Percentiles rank a stretch among this genome's conserved stretches.
Conservation (phyloP, 2,329 filamentous ascomycete genomes). For the Aspergillus fumigatus region DNA sequence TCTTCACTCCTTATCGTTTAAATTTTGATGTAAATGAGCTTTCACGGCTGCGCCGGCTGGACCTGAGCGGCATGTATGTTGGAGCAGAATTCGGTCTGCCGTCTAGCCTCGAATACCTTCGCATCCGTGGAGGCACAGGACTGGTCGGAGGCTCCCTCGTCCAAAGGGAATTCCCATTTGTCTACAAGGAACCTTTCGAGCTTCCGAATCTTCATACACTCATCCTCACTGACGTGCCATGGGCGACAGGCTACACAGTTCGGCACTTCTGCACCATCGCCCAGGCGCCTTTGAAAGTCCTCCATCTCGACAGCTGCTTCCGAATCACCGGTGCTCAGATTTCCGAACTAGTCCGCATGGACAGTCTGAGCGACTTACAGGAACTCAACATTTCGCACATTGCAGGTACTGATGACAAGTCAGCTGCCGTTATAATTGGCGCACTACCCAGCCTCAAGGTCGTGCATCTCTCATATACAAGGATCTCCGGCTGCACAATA, state of each 20-base stretch:
- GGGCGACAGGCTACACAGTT: constrained; percentile 15
- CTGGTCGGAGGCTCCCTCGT: not conserved
- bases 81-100: constrained; percentile 21
- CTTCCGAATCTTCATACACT: constrained; percentile 26
- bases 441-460: constrained; percentile 26
- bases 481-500: constrained; percentile 31
- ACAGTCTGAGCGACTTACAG: constrained; percentile 18
- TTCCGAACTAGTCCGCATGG: constrained; percentile 10
- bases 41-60: constrained; percentile 22
- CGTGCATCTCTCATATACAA: constrained; percentile 31
- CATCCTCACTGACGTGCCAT: constrained; percentile 24
- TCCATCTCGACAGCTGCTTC: constrained; percentile 27
- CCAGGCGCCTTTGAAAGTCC: constrained; percentile 18
- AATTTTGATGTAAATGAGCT: constrained; percentile 13
- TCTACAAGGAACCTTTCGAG: constrained; percentile 4
- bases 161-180: constrained; percentile 10
- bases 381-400: constrained; percentile 28
- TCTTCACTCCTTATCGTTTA: constrained; percentile 14
- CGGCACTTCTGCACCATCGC: constrained; percentile 14
- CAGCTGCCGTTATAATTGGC: constrained; percentile 14
- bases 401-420: constrained; percentile 22
- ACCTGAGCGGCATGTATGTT: constrained; percentile 25
- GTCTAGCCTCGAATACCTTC: constrained; percentile 25
- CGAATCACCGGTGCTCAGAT: constrained; percentile 15
- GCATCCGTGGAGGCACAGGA: constrained; percentile 20